Percentiles rank a stretch among this genome's conserved stretches.
These are phyloP conservation scores for Ustilago tritici DNA, from an alignment of 1,284 basidiomycete genomes.

Conservation along the genomic window DNA sequence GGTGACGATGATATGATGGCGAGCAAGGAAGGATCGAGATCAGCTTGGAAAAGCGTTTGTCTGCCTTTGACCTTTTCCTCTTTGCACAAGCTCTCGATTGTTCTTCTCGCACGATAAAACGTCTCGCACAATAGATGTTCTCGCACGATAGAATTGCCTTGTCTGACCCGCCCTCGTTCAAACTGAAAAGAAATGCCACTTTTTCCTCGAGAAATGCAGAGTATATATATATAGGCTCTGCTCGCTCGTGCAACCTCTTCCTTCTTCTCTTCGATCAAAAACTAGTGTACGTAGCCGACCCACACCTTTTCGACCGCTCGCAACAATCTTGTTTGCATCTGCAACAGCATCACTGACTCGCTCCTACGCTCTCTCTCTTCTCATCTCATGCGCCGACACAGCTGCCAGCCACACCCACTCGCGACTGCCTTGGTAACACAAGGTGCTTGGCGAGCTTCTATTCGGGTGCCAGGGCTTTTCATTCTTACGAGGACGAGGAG, in stretches of 20 bases:
- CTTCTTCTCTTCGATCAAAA: slow-evolving; percentile 61
- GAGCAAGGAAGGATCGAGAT: background rate
- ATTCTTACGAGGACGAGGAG: slow-evolving; percentile 10
- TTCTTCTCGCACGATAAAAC: slow-evolving; percentile 21
- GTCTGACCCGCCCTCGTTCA: background rate
- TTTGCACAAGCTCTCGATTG: background rate
- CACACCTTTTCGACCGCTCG: slow-evolving; percentile 1
- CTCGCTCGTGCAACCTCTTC: slow-evolving; percentile 3
- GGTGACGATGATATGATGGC: slow-evolving; percentile 14
- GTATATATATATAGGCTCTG: slow-evolving; percentile 25
- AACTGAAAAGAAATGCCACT: slow-evolving; percentile 3
- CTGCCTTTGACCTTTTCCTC: background rate
- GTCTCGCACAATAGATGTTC: no score
- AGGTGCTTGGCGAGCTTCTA: slow-evolving; percentile 46
- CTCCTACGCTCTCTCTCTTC: background rate
- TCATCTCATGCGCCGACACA: slow-evolving; percentile 16
- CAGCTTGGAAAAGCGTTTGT: slow-evolving; percentile 8
- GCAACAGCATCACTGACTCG: slow-evolving; percentile 5
- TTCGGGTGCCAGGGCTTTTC: slow-evolving; percentile 52
- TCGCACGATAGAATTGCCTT: no score
- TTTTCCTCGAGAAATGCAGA: background rate
- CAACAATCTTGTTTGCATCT: background rate
- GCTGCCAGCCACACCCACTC: slow-evolving; percentile 66
- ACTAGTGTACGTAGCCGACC: slow-evolving; percentile 59
- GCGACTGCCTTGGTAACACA: slow-evolving; percentile 45